A percentile compares a stretch with the other conserved stretches of the same genome.
Evolutionary conservation across 148 eudicot genomes (phyloP).

Genomic region (Mesembryanthemum crystallinum): DNA sequence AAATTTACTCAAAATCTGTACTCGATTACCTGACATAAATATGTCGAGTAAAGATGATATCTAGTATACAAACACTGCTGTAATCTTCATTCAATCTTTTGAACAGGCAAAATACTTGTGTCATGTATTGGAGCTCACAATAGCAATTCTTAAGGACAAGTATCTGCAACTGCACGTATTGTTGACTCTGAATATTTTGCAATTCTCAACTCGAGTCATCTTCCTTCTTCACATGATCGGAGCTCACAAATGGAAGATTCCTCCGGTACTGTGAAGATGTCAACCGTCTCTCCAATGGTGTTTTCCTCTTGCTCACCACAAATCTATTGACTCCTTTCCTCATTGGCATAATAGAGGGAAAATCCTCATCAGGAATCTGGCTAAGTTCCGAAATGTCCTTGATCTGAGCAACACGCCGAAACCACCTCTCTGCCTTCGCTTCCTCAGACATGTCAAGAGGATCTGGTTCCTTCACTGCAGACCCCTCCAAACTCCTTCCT

Average conservation of each 20-base stretch:
- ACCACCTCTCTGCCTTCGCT: slow-evolving; percentile 94
- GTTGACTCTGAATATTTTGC: background rate
- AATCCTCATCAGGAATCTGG: slow-evolving; percentile 93
- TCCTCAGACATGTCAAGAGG: slow-evolving; percentile 99
- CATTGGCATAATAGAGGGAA: slow-evolving; percentile 96
- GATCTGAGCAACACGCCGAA: slow-evolving; percentile 85
- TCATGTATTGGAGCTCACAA: background rate
- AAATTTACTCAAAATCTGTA: too few relatives aligned
- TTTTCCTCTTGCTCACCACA: slow-evolving; percentile 96
- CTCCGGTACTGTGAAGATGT: slow-evolving; percentile 68
- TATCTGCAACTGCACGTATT: background rate
- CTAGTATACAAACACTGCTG: too few relatives aligned
- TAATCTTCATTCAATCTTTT: too few relatives aligned
- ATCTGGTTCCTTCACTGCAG: slow-evolving; percentile 77
- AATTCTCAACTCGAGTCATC: slow-evolving; percentile 34
- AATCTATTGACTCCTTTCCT: slow-evolving; percentile 95
- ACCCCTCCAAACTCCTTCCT: slow-evolving; percentile 90
- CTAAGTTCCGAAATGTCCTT: slow-evolving; percentile 92
- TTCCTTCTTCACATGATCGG: slow-evolving; percentile 49
- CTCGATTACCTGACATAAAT: too few relatives aligned
- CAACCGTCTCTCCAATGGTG: slow-evolving; percentile 88
- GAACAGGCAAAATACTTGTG: background rate
- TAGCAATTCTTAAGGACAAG: background rate
- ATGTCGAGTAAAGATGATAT: too few relatives aligned
- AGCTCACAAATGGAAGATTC: slow-evolving; percentile 56